Evolutionary conservation across 2,329 filamentous ascomycete species (phyloP), one percentile per base, ranked within the genome.

Genomic region (Hypoxylon sp.): DNA sequence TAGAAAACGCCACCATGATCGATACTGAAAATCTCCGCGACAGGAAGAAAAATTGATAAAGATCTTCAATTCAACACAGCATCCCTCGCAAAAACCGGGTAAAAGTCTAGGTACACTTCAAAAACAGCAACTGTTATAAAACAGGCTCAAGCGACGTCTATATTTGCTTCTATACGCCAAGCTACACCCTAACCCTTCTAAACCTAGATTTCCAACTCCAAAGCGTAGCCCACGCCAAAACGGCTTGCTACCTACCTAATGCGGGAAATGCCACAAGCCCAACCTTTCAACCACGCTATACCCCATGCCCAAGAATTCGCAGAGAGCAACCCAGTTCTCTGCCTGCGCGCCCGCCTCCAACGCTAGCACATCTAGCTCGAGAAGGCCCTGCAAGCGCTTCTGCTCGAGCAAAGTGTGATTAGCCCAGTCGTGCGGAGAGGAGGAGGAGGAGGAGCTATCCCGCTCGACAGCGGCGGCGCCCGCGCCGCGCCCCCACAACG

Each of bases 241-340:
- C 42, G 8, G 2, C 37, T 31, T 13, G 10, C 24, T 54, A 17
- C n/a, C n/a, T n/a, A 69, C 24, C 54, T 19, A 69, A 35, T 62
- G 48, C 29, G 74, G 74, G 47, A 75, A 75, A 17, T 56, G 70
- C 75, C 73, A 76, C 56, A 75, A 53, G 24, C 69, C 70, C 33
- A 74, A 31, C 46, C 74, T 71, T 63, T 77, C 75, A 1, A 76
- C 75, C 26, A 73, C 65, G 29, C 74, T 77, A 39, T 77, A 75
- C 2, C 74, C 75, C 39, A 77, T 57, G 1, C 75, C 75, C 31
- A 75, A 33, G 59, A 75, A 77, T 13, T 74, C 68, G 67, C 72
- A 76, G 2, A 77, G 69, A 26, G 58, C 31, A 10, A 75, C 74
- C 75, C 74, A 77, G 13, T 70, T 73, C 47, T 76, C 70, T 1